Evolutionary conservation across 1,284 basidiomycete genomes (phyloP).

Genomic region (Xanthoconium separans): DNA sequence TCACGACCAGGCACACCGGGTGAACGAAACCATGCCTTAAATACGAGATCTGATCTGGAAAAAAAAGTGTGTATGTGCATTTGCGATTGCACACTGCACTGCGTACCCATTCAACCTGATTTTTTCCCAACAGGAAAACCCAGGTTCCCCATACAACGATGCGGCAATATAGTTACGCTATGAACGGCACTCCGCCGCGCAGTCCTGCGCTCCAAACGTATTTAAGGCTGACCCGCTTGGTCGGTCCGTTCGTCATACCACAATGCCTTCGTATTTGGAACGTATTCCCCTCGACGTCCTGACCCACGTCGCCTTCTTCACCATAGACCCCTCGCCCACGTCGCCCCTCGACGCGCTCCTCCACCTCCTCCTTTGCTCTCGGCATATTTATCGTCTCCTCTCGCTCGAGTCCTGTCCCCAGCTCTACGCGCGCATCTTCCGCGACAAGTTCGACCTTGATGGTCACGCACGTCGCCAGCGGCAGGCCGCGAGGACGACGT

Average conservation of each 20-base stretch:
- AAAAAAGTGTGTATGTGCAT: constrained; percentile 29
- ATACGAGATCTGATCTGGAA: constrained; percentile 36
- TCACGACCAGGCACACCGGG: constrained; percentile 33
- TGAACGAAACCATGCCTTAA: constrained; percentile 31
- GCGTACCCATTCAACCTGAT: constrained; percentile 31
- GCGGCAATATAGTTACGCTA: constrained; percentile 37
- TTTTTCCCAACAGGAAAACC: constrained; percentile 40
- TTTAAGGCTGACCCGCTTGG: constrained; percentile 22
- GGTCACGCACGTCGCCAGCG: constrained; percentile 38
- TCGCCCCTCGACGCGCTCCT: constrained; percentile 40
- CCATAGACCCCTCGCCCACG: constrained; percentile 36
- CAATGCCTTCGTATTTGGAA: constrained; percentile 45
- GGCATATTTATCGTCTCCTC: constrained; percentile 44
- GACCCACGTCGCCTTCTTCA: constrained; percentile 48
- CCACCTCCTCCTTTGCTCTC: constrained; percentile 44
- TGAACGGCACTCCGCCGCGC: constrained; percentile 34
- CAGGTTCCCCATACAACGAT: constrained; percentile 35
- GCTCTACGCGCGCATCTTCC: constrained; percentile 63
- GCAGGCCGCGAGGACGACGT: constrained; percentile 36
- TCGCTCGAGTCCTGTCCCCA: constrained; percentile 46
- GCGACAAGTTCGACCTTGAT: constrained; percentile 49
- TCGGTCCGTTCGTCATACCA: constrained; percentile 18
- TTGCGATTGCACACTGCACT: constrained; percentile 33
- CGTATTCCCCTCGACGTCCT: constrained; percentile 50
- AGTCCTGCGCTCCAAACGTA: constrained; percentile 20